Conservation (phyloP, 768 basidiomycete species). For the Dentipellis fragilis region DNA sequence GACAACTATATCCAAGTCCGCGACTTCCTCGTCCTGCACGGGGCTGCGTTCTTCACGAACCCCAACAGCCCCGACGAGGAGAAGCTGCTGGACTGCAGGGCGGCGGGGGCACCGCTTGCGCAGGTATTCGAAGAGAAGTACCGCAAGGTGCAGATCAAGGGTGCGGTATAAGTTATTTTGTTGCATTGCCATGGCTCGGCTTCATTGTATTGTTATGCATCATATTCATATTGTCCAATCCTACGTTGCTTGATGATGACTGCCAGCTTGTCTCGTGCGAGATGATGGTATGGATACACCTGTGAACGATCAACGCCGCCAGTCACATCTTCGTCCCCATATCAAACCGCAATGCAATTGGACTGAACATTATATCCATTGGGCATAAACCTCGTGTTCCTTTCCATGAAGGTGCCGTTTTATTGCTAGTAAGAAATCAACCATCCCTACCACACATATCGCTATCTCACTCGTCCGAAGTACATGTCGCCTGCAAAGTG, state of each 20-base stretch:
- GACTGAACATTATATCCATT: no score
- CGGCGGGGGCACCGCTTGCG: constrained; percentile 42
- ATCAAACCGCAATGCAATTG: no score
- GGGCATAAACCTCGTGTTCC: no score
- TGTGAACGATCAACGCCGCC: no score
- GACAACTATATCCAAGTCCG: constrained; percentile 52
- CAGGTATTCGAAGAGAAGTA: constrained; percentile 73
- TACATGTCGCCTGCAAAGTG: constrained; percentile 5
- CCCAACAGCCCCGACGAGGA: constrained; percentile 50
- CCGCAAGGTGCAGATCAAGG: constrained; percentile 82
- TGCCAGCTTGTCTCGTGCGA: no score
- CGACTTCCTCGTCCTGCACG: constrained; percentile 63
- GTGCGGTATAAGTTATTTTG: constrained; percentile 56
- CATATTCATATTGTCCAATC: no score
- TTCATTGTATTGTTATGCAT: neutral
- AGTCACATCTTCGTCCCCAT: no score
- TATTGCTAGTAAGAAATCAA: no score
- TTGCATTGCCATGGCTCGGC: neutral
- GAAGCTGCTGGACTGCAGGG: constrained; percentile 65
- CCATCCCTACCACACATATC: no score
- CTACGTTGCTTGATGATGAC: no score
- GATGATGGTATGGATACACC: no score
- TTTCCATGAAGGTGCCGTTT: no score
- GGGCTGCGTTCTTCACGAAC: constrained; percentile 57
- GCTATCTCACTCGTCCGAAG: neutral